Evolutionary conservation across 768 basidiomycete species (phyloP), one percentile per base, ranked within the genome.

Genomic region (Mycena chlorophos): DNA sequence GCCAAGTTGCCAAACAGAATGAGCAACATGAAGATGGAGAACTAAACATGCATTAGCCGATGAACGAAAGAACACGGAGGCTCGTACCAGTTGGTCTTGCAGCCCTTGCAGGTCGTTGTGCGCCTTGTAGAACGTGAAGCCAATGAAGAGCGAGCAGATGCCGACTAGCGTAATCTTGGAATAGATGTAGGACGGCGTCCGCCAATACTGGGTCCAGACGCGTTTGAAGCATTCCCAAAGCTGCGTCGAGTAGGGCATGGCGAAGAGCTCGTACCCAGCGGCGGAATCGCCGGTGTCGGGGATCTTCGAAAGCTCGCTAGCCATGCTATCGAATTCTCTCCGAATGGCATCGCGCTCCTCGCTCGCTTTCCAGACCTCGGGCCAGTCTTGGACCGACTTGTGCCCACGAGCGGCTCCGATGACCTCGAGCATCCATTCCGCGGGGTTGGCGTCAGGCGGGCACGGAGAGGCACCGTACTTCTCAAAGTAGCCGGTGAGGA

Each of bases 401-500:
- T 68, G 65, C 13, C 73, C 71, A 4, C 71, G 69, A 26, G 77
- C 78, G 4, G 78, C 77, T 25, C 78, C 78, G 54, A 78, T 80
- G 28, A 73, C 76, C 27, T 73, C 68, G 38, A 79, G 69, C 68
- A 69, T 70, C 68, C 72, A 78, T 61, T 81, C 79, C n/a, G 79
- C 78, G 3, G 86, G 85, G 62, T 89, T 89, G 62, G 77, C 86
- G 6, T 78, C 73, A 4, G 73, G 63, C 1, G 75, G 75, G 54
- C 87, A 87, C 6, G 62, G 58, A 3, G 75, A 68, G 2, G 78
- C 82, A 19, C 86, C 86, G 49, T 82, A 79, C 5, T 67, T 62
- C 65, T 86, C 81, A 58, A 89, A 86, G 69, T 89, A 89, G 17
- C 71, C 67, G 51, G 84, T 75, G 40, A 88, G 65, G 0, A 78